phyloP scores from a whole-genome alignment of 2,329 filamentous ascomycete species.

The Orbilia brochopaga region DNA sequence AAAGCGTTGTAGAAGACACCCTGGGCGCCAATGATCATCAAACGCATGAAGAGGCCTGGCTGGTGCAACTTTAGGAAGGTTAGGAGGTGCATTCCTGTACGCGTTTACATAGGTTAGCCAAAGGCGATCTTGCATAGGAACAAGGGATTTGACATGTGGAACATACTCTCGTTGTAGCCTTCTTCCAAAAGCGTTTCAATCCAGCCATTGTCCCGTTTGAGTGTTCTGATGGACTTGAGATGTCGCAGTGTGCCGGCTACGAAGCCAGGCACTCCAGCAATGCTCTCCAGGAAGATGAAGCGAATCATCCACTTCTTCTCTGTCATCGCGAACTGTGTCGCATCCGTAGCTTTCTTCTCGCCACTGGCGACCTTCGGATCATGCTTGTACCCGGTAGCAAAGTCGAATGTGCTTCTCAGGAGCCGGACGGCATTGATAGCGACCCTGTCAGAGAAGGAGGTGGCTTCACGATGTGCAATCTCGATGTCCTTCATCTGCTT shows the following conservation, averaged over 20 bases:
- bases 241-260: slow-evolving; percentile 94
- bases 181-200: slow-evolving; percentile 92
- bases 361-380: slow-evolving; percentile 62
- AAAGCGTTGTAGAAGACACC: slow-evolving; percentile 96
- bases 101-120: too few relatives aligned
- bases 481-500: slow-evolving; percentile 74
- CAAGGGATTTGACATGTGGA: too few relatives aligned
- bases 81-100: slow-evolving; percentile 79
- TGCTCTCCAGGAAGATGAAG: slow-evolving; percentile 91
- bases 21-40: slow-evolving; percentile 89
- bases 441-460: slow-evolving; percentile 75
- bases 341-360: slow-evolving; percentile 58
- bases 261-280: slow-evolving; percentile 96
- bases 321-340: slow-evolving; percentile 71
- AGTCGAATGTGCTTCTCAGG: slow-evolving; percentile 79
- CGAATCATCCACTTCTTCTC: slow-evolving; percentile 88
- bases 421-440: slow-evolving; percentile 79
- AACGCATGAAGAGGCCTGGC: slow-evolving; percentile 85
- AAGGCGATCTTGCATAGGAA: too few relatives aligned
- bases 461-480: slow-evolving; percentile 76
- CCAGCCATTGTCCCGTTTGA: slow-evolving; percentile 94
- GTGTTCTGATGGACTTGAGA: slow-evolving; percentile 77
- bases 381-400: slow-evolving; percentile 80
- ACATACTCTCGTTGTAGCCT: slow-evolving; percentile 78
- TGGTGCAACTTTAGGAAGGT: slow-evolving; percentile 92